Percentiles rank a stretch among this genome's conserved stretches.
These are phyloP conservation scores for Metschnikowia corniflorae DNA, from an alignment of 805 yeast species.

Conservation along the genomic window DNA sequence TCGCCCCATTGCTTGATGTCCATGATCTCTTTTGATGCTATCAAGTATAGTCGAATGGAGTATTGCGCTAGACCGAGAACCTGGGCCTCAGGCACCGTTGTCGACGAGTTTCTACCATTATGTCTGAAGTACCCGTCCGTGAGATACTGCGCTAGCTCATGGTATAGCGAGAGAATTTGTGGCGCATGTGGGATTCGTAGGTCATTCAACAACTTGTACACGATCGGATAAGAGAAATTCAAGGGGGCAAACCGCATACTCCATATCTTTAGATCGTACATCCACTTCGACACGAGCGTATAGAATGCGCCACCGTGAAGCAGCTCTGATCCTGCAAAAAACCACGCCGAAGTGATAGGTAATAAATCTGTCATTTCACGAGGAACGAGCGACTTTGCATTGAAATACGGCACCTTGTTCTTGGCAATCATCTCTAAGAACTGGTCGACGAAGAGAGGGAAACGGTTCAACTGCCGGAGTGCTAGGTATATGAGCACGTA, in stretches of 20 bases:
- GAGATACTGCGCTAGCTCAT: slow-evolving; percentile 16
- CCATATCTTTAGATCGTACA: slow-evolving; percentile 4
- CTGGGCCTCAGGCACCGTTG: slow-evolving; percentile 38
- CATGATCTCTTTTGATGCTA: slow-evolving; percentile 8
- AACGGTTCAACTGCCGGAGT: slow-evolving; percentile 39
- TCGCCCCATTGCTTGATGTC: slow-evolving; percentile 19
- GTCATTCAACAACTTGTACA: slow-evolving; percentile 41
- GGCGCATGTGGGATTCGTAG: slow-evolving; percentile 47
- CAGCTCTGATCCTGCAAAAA: slow-evolving; percentile 38
- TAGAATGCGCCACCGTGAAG: slow-evolving; percentile 40
- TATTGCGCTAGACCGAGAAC: slow-evolving; percentile 31
- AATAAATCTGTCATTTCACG: slow-evolving; percentile 21
- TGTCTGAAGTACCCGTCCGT: slow-evolving; percentile 9
- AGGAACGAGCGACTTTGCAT: slow-evolving; percentile 41
- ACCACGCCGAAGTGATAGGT: slow-evolving; percentile 31
- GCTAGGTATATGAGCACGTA: slow-evolving; percentile 49
- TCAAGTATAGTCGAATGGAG: slow-evolving; percentile 29
- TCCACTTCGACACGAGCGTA: slow-evolving; percentile 14
- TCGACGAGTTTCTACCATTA: slow-evolving; percentile 1
- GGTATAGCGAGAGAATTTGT: slow-evolving; percentile 39
- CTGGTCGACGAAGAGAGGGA: slow-evolving; percentile 51
- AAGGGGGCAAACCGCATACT: slow-evolving; percentile 14
- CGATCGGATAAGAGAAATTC: slow-evolving; percentile 32
- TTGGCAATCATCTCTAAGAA: slow-evolving; percentile 39
- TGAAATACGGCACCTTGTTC: slow-evolving; percentile 49